Evolutionary conservation across 1,284 basidiomycete species (phyloP), one percentile per base, ranked within the genome.

Genomic region (Retiboletus flavoniger): DNA sequence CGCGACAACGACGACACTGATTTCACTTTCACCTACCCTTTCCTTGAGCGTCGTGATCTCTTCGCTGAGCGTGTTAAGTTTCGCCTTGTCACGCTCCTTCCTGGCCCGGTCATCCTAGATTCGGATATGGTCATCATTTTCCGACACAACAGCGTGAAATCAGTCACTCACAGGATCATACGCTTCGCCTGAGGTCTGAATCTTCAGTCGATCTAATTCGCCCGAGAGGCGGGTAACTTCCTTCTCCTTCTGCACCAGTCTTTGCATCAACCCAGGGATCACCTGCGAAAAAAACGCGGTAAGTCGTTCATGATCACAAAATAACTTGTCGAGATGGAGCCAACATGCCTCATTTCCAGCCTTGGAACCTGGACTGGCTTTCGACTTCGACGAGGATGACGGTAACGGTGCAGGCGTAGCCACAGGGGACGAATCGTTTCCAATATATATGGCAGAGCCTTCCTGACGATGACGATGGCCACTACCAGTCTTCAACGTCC

Each of bases 191-290:
- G 81, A 81, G 66, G 81, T 82, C 63, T 82, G 79, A 3, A 75
- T 72, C 56, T 80, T 82, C 54, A 83, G 71, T 29, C 79, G 78
- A 57, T 89, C 89, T 8, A 94, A 70, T 61, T 93, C 89, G 3
- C 80, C 77, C 66, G 87, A 85, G 6, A 95, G 76, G 54, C 87
- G 83, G 7, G 84, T 68, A 2, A 92, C 89, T 67, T 93, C 84
- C 66, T 90, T 93, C 73, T 95, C 93, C 68, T 93, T 94, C 64
- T 86, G 81, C 4, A 90, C 81, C 7, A 95, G 74, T 8, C 90
- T 83, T 64, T 93, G 90, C 11, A 94, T 84, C n/a, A 95, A 68
- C 2, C 89, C 89, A 59, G 86, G 81, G 55, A 91, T 80, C 60
- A 80, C 84, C 79, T 88, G 69, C 2, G 29, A 55, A 28, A 57